Base-by-base conservation (phyloP, 2,329 filamentous ascomycete species). In the Elsinoe necatrix region DNA sequence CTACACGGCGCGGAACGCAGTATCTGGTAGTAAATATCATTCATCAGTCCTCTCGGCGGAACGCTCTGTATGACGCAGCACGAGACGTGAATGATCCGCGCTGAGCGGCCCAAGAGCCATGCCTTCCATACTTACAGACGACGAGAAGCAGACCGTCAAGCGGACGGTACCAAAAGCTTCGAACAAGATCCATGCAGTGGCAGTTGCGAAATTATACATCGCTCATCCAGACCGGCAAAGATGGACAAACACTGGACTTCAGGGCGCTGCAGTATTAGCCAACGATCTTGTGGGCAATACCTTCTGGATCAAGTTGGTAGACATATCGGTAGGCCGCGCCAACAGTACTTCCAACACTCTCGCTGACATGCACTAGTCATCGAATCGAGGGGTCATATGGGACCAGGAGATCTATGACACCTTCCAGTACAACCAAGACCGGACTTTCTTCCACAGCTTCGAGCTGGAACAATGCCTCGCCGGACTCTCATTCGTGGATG, bases 171-270 rank as follows among this genome's bases (percentile, higher is more conserved):
- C 93, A 60, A 96, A 95, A 72, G 83, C 89, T 61, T 84, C 85
- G 66, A 98, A 97, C 83, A 97, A 97, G 79, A 97, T 98, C 72
- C 88, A 95, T 63, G 90, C 91, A 60, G 92, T 95, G 63, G 93
- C 89, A 59, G 91, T 97, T 63, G 92, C 90, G 60, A 86, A 87
- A 68, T 84, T 98, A 64, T 97, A 96, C 73, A 83, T 97, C 68
- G 91, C 92, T 65, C 87, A 95, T 68, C 93, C 93, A 11, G 83
- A 93, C 74, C 81, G 80, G 61, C 81, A 84, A 61, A 83, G 79
- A 90, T 98, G 93, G 93, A 92, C 84, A 25, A 95, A 92, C 69
- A 95, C 92, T 0, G 93, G 92, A 12, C 74, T 97, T 45, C 93
- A 97, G 71, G 93, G 93, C 55, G 93, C 93, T 52, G 82, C 85